A percentile compares a stretch with the other conserved stretches of the same genome.
phyloP scores from a whole-genome alignment of 768 basidiomycete species.

The Dioszegia hungarica region DNA sequence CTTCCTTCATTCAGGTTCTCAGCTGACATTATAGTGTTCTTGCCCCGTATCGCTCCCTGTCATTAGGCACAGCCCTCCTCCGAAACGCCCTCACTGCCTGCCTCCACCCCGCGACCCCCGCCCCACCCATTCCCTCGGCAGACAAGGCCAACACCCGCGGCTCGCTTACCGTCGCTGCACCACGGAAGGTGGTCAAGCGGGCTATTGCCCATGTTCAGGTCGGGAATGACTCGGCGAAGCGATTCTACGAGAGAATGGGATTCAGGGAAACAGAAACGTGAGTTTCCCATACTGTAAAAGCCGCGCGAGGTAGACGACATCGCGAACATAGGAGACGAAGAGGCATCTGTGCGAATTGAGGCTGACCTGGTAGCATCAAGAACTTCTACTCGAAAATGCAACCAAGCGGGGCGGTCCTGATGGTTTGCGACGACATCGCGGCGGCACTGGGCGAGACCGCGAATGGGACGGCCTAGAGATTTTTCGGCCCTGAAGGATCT shows the following conservation, averaged over 20 bases:
- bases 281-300: not conserved
- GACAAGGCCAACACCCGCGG: slow-evolving; percentile 32
- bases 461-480: slow-evolving; percentile 17
- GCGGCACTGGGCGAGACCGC: slow-evolving; percentile 23
- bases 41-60: slow-evolving; percentile 45
- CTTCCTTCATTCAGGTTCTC: too few species aligned
- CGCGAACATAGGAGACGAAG: too few species aligned
- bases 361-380: slow-evolving; percentile 20
- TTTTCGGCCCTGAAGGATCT: too few species aligned
- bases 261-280: slow-evolving; percentile 42
- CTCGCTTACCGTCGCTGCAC: slow-evolving; percentile 20
- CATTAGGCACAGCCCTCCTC: slow-evolving; percentile 41
- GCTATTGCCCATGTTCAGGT: slow-evolving; percentile 42
- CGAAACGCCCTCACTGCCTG: slow-evolving; percentile 25
- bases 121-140: slow-evolving; percentile 32
- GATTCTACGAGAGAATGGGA: slow-evolving; percentile 44
- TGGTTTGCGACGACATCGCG: slow-evolving; percentile 40
- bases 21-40: slow-evolving; percentile 29
- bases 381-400: slow-evolving; percentile 43
- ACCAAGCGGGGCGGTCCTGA: slow-evolving; percentile 32
- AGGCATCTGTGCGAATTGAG: too few species aligned
- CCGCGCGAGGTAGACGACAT: too few species aligned
- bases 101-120: slow-evolving; percentile 34
- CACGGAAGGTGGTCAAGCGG: slow-evolving; percentile 32
- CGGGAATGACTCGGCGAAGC: slow-evolving; percentile 42